These are phyloP conservation scores for Macrophomina tecta DNA, from an alignment of 2,329 filamentous ascomycete genomes.

Conservation along the genomic window DNA sequence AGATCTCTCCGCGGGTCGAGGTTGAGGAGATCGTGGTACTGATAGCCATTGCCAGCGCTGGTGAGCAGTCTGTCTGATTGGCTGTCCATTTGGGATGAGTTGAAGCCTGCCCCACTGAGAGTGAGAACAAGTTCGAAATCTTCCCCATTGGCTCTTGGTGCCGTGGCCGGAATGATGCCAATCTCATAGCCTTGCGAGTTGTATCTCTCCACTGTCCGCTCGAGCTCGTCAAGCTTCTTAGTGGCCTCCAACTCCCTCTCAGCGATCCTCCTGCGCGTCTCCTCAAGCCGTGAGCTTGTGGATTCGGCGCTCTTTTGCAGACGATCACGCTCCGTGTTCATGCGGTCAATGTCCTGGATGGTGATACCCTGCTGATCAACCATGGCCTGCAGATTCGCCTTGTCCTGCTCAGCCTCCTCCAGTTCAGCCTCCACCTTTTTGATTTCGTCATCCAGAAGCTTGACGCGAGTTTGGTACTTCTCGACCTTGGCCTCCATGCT, in stretches of 20 bases:
- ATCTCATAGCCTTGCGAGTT: conserved; percentile 95
- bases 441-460: conserved; percentile 84
- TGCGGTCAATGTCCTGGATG: conserved; percentile 98
- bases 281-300: conserved; percentile 77
- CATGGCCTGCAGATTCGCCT: conserved; percentile 76
- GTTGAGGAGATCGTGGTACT: conserved; percentile 85
- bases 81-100: conserved; percentile 58
- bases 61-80: conserved; percentile 77
- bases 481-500: conserved; percentile 83
- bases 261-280: conserved; percentile 79
- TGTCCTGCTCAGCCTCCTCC: conserved; percentile 81
- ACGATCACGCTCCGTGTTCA: conserved; percentile 93
- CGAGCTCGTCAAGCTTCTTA: conserved; percentile 87
- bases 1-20: conserved; percentile 84
- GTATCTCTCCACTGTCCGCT: conserved; percentile 86
- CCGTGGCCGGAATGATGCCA: conserved; percentile 83
- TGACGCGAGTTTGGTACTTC: conserved; percentile 82
- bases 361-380: conserved; percentile 95
- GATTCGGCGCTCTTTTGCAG: conserved; percentile 87
- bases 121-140: conserved; percentile 85
- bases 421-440: conserved; percentile 83
- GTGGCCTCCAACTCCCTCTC: conserved; percentile 91
- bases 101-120: conserved; percentile 78
- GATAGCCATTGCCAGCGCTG: conserved; percentile 84
- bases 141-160: conserved; percentile 81